Evolutionary conservation across 2,329 filamentous ascomycete species (phyloP).

Genomic region (Xylaria sp.): DNA sequence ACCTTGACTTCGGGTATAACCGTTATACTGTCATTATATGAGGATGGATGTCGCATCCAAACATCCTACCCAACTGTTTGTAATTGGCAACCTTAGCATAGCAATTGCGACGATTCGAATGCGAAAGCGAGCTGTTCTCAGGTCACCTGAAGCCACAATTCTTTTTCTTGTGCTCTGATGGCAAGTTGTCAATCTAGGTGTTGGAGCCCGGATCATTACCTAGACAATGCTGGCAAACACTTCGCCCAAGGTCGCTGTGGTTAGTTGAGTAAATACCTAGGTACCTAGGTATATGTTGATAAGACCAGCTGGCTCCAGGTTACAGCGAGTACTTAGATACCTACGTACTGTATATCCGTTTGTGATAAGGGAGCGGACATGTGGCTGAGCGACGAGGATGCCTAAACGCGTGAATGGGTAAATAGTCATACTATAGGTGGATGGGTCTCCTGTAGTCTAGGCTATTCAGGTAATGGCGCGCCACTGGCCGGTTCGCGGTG

Average conservation of each 20-base stretch:
- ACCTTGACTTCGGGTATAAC: not conserved
- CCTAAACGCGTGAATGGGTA: slow-evolving; percentile 23
- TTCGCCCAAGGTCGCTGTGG: no score
- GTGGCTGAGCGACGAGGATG: slow-evolving; percentile 9
- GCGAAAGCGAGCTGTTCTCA: not conserved
- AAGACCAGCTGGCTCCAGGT: not conserved
- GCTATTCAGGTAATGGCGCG: not conserved
- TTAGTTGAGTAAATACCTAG: no score
- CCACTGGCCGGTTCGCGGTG: slow-evolving; percentile 13
- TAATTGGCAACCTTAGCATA: not conserved
- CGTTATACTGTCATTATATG: not conserved
- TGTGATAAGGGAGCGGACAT: not conserved
- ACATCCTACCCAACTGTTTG: not conserved
- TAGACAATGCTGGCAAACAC: no score
- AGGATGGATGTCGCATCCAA: not conserved
- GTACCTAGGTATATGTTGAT: not conserved
- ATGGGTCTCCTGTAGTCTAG: no score
- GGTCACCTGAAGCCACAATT: not conserved
- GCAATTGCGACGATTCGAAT: slow-evolving; percentile 2
- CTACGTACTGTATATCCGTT: not conserved
- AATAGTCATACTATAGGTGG: no score
- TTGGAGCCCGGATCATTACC: no score
- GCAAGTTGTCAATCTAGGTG: no score
- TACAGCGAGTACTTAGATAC: not conserved
- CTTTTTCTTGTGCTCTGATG: not conserved